Conservation (phyloP, 495 filamentous ascomycete species). For the Aspergillus baeticus region DNA sequence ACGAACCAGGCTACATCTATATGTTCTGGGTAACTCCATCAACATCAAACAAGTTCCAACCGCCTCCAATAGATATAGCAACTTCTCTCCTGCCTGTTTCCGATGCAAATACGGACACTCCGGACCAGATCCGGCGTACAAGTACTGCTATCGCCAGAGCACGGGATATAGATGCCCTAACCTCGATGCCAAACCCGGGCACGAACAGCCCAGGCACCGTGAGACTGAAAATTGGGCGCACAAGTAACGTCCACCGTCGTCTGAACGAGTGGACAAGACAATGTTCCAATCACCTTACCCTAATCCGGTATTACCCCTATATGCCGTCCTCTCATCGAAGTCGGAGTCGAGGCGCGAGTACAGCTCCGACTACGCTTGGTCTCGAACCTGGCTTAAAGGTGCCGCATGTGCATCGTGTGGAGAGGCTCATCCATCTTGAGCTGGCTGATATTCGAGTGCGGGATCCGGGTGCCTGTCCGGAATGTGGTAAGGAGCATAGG, state of each 20-base stretch:
- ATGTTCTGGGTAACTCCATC: slow-evolving; percentile 87
- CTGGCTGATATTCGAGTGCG: slow-evolving; percentile 66
- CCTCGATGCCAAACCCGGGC: slow-evolving; percentile 26
- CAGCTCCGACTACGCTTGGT: background rate
- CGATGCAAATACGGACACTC: slow-evolving; percentile 15
- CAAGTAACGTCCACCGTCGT: slow-evolving; percentile 85
- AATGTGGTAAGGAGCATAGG: slow-evolving; percentile 83
- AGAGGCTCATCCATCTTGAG: slow-evolving; percentile 89
- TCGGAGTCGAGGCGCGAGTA: background rate
- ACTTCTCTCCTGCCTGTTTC: slow-evolving; percentile 53
- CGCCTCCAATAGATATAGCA: slow-evolving; percentile 57
- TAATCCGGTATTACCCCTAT: slow-evolving; percentile 93
- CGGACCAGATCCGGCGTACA: slow-evolving; percentile 51
- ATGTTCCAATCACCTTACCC: slow-evolving; percentile 80
- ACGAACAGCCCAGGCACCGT: slow-evolving; percentile 47
- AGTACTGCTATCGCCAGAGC: slow-evolving; percentile 62
- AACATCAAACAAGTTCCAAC: slow-evolving; percentile 35
- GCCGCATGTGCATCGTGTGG: slow-evolving; percentile 83
- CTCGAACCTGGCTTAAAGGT: slow-evolving; percentile 61
- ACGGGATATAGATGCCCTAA: slow-evolving; percentile 49
- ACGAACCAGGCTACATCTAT: slow-evolving; percentile 94
- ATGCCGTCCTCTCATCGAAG: slow-evolving; percentile 50
- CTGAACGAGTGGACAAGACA: slow-evolving; percentile 91
- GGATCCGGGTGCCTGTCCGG: slow-evolving; percentile 67
- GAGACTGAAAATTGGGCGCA: slow-evolving; percentile 88